Evolutionary conservation across 805 yeast species (phyloP), one percentile per base, ranked within the genome.

Genomic region (Candida andamanensis): DNA sequence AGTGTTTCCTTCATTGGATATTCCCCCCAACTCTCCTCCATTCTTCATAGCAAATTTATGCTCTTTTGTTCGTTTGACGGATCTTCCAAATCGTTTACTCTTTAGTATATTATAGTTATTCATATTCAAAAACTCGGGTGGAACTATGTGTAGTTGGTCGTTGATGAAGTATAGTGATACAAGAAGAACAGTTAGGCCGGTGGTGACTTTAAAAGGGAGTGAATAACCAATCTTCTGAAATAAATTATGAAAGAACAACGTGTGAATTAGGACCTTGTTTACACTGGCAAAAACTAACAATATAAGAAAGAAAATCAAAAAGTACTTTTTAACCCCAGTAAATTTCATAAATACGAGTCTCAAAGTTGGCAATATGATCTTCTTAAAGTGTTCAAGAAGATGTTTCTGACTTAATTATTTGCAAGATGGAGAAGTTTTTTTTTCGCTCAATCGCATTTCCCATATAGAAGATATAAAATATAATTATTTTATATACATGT

Each of bases 1-100:
- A 0, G 96, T 86, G 52, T 89, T 89, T 10, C 97, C 96, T 42
- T 85, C 95, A 52, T 89, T 89, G 37, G 74, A 71, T 22, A 89
- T 68, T 1, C 97, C 97, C 16, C 95, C 96, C 20, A 85, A 73
- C 32, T 72, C 74, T 1, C 89, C 89, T 36, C 90, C 90, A 33
- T 69, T 63, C 29, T 64, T 63, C 33, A 70, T 38, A n/a, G 80
- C 79, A 37, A 60, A 55, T 22, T 50, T 52, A 18, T 49, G 43
- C 30, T 60, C 61, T 28, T 48, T 48, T 15, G 59, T 43, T 24
- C 40, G 41, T 30, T 38, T 45, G 15, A 19, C 3, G 18, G 25
- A 20, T 17, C 28, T 31, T 6, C 31, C 32, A 23, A 40, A 38
- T n/a, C 45, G 36, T 20, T 32, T 34, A 12, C 12, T 11, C 18